Evolutionary conservation across 2,329 filamentous ascomycete species (phyloP), one percentile per base, ranked within the genome.

Genomic region (Biscogniauxia marginata): DNA sequence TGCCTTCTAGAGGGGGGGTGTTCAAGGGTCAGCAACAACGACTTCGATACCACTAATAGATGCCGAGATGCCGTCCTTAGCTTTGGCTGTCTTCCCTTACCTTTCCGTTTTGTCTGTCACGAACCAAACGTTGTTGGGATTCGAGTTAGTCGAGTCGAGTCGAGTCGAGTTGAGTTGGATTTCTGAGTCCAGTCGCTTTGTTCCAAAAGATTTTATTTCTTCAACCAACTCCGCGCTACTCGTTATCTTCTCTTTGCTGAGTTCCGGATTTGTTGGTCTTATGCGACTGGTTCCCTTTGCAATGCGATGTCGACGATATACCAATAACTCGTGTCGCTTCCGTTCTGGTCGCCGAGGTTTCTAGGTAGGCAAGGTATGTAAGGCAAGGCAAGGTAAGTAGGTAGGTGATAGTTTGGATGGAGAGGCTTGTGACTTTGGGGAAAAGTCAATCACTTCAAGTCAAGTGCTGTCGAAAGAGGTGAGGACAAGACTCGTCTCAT

Each of bases 401-500:
- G n/a, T 39, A 16, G 7, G 13, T 39, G n/a, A 39, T 6, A 25
- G 11, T 25, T 6, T 11, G 6, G 30, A 16, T 39, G 30, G 30
- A 39, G 30, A 39, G 13, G 13, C 30, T 39, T 39, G 30, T 39
- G 30, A 39, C 30, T 39, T 39, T 4, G 9, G 30, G 39, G 18
- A 13, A 52, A 45, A 24, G 22, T 25, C 18, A 30, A 45, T 46
- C 23, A 18, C 50, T 20, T 30, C 48, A 49, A 48, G 21, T 23
- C 39, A 22, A 52, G 34, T 16, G 25, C 30, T 22, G 23, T 8
- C 20, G 18, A 43, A 50, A 57, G 53, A 61, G 48, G 30, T 39
- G 50, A 62, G 49, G 45, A 46, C 47, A 59, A 59, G 48, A 44
- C 64, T 62, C 58, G 39, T 39, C 56, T 63, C 54, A 57, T 62